These are phyloP conservation scores for Dactylellina leptospora DNA, from an alignment of 2,329 filamentous ascomycete genomes.

Conservation along the genomic window DNA sequence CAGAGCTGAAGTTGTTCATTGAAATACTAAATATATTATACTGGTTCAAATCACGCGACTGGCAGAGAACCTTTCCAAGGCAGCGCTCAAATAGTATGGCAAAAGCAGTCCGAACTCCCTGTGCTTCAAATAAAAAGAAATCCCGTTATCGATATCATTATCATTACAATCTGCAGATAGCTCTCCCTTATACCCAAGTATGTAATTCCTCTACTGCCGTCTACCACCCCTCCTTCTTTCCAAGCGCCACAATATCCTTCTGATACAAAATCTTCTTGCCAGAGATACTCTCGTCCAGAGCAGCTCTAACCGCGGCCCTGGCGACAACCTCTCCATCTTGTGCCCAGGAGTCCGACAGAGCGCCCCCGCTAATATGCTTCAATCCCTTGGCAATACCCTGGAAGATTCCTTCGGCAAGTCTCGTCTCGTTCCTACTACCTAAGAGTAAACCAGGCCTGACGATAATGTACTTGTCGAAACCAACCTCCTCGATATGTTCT, in stretches of 20 bases:
- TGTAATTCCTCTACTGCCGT: neutral
- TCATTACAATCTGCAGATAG: no score
- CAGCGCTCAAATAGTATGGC: no score
- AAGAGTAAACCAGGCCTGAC: slow-evolving; percentile 77
- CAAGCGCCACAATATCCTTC: slow-evolving; percentile 72
- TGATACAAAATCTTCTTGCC: slow-evolving; percentile 68
- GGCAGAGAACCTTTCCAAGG: no score
- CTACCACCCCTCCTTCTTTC: slow-evolving; percentile 62
- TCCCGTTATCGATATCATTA: no score
- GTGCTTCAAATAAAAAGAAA: no score
- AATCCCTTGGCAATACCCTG: slow-evolving; percentile 67
- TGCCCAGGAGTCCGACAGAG: slow-evolving; percentile 71
- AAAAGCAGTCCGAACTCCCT: no score
- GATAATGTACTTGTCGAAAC: slow-evolving; percentile 81
- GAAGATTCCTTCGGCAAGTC: slow-evolving; percentile 68
- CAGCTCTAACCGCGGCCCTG: slow-evolving; percentile 71
- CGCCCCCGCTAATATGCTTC: slow-evolving; percentile 65
- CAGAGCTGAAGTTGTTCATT: no score
- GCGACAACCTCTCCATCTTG: slow-evolving; percentile 80
- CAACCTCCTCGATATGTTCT: slow-evolving; percentile 74
- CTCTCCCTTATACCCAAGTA: neutral
- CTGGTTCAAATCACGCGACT: no score
- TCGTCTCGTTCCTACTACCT: slow-evolving; percentile 72
- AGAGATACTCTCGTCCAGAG: slow-evolving; percentile 68
- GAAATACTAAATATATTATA: no score